phyloP scores from a whole-genome alignment of 345 rosid species.

The Lagerstroemia speciosa region DNA sequence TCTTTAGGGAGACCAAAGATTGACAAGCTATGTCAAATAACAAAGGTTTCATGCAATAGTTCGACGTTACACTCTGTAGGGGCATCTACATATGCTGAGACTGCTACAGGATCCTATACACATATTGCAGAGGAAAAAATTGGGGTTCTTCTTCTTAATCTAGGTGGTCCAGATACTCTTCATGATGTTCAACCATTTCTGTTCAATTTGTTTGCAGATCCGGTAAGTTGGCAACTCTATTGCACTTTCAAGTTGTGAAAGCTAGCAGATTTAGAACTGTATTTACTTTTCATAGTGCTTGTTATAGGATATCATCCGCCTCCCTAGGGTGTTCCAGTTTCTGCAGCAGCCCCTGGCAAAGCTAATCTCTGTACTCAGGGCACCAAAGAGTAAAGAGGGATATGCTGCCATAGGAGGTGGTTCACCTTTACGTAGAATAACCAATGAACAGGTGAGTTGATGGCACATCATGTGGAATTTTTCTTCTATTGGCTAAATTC shows the following conservation, averaged over 20 bases:
- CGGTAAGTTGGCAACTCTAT: constrained; percentile 31
- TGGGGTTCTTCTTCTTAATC: constrained; percentile 79
- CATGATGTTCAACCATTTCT: constrained; percentile 80
- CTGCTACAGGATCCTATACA: constrained; percentile 18
- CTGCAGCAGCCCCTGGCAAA: constrained; percentile 72
- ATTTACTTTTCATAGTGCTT: not conserved
- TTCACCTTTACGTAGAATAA: constrained; percentile 78
- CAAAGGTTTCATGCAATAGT: constrained; percentile 10
- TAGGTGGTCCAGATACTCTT: constrained; percentile 84
- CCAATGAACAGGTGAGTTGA: constrained; percentile 58
- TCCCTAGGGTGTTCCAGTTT: constrained; percentile 77
- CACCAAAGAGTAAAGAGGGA: constrained; percentile 90
- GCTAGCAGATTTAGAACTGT: not conserved
- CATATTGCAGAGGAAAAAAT: constrained; percentile 48
- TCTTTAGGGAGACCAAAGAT: constrained; percentile 13
- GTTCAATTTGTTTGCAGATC: constrained; percentile 90
- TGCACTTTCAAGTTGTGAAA: not conserved
- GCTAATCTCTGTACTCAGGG: constrained; percentile 70
- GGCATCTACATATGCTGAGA: constrained; percentile 23
- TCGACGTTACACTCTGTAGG: constrained; percentile 33
- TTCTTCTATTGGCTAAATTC: not conserved
- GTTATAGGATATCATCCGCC: constrained; percentile 77
- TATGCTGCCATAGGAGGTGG: constrained; percentile 99
- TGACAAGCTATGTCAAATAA: constrained; percentile 11
- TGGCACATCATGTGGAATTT: not conserved